Percentiles rank a stretch among this genome's conserved stretches.
Conservation (phyloP, 257 asterid genomes). For the Fraxinus americana region DNA sequence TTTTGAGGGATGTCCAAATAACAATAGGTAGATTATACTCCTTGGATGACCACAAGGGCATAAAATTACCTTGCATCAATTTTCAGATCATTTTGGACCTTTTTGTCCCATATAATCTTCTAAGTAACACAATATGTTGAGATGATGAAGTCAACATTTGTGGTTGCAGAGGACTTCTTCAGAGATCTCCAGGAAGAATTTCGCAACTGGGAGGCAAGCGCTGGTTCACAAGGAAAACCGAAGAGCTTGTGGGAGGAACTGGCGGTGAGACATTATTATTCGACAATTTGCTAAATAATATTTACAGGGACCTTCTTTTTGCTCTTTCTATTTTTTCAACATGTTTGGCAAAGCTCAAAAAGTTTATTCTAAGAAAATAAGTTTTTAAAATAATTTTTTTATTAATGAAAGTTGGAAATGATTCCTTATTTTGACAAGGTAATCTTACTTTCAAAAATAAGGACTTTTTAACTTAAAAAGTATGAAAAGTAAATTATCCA, state of each 20-base stretch:
- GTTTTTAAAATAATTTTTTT: no score
- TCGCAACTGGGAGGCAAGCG: constrained; percentile 80
- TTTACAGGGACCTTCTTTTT: background rate
- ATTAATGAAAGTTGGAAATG: no score
- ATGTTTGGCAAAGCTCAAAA: background rate
- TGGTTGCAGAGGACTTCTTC: constrained; percentile 77
- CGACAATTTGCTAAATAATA: constrained; percentile 7
- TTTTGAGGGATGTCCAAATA: constrained; percentile 88
- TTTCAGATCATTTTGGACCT: constrained; percentile 19
- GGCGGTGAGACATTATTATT: constrained; percentile 51
- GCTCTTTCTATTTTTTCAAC: background rate
- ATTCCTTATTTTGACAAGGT: background rate
- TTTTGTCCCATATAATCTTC: constrained; percentile 12
- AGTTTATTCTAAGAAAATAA: background rate
- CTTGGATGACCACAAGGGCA: constrained; percentile 35
- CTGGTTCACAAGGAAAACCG: constrained; percentile 71
- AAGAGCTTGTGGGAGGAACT: constrained; percentile 96
- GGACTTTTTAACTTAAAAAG: background rate
- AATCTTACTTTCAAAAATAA: background rate
- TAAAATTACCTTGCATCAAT: constrained; percentile 32
- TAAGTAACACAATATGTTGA: constrained; percentile 7
- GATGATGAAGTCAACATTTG: constrained; percentile 31
- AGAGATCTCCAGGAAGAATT: constrained; percentile 93
- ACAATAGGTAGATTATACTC: constrained; percentile 77
- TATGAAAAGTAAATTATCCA: background rate